A percentile compares a stretch with the other conserved stretches of the same genome.
These are phyloP conservation scores for Willaertia magna DNA, from an alignment of 208 protist genomes.

Conservation along the genomic window DNA sequence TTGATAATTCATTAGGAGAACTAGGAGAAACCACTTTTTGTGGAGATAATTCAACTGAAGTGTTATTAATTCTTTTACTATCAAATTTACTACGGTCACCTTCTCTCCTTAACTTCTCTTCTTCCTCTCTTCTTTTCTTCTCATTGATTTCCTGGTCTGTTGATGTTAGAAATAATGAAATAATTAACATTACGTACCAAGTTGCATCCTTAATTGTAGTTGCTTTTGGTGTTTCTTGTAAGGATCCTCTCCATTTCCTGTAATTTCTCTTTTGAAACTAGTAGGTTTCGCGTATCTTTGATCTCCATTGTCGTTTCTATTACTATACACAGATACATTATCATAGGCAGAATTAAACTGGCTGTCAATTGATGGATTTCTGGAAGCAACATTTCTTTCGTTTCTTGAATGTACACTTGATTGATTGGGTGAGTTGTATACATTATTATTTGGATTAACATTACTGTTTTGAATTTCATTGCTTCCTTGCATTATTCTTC, in stretches of 20 bases:
- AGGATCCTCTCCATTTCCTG: not conserved
- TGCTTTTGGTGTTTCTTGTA: not conserved
- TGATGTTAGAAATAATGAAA: too few species aligned
- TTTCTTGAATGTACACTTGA: not conserved
- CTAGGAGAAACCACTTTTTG: too few species aligned
- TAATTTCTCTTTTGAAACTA: not conserved
- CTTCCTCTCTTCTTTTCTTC: too few species aligned
- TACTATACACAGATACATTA: not conserved
- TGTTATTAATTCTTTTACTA: too few species aligned
- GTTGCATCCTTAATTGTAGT: not conserved
- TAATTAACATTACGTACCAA: not conserved
- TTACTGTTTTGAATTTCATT: not conserved
- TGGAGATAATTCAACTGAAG: too few species aligned
- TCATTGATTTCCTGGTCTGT: too few species aligned
- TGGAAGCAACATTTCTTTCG: too few species aligned
- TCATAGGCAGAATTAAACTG: too few species aligned
- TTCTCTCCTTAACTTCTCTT: too few species aligned
- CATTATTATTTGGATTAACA: not conserved
- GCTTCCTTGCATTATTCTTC: not conserved
- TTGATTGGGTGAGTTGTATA: not conserved
- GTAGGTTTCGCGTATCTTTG: not conserved
- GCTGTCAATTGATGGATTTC: too few species aligned
- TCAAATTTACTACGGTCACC: too few species aligned
- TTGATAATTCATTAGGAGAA: too few species aligned
- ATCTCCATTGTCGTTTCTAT: not conserved